Evolutionary conservation across 2,329 filamentous ascomycete species (phyloP), one percentile per base, ranked within the genome.

Genomic region (Graphiopsis chlorocephala): DNA sequence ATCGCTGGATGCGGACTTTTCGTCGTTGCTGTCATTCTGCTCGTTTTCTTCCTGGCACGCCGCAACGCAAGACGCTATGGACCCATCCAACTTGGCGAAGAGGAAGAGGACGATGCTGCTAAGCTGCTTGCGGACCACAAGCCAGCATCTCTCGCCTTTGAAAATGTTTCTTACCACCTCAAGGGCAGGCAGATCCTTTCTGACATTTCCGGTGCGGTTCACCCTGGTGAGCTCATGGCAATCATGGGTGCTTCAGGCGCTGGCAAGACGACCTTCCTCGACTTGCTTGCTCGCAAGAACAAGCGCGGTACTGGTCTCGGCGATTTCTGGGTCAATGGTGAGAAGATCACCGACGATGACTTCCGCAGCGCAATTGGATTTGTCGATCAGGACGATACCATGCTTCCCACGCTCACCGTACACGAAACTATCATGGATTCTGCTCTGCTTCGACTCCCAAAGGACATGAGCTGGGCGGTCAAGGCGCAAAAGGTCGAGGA

Each of bases 211-310:
- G 95, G 95, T 55, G 88, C 92, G 48, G 93, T 94, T n/a, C 90
- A 90, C 70, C 93, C 94, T 2, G 96, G 96, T n/a, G 93, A 99
- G 76, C 87, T 98, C 8, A 92, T 94, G 69, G 95, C 95, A 10
- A 96, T 99, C 72, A 99, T 99, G 94, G 95, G 95, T 64, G 94
- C 95, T 8, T 99, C 95, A 0, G 95, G 95, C 31, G 96, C 95
- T 48, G 95, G 95, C 65, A 99, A 99, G 80, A 99, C 95, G 0
- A 97, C 93, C 0, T 98, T 99, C 77, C 82, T 99, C 52, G 95
- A 99, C 74, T 97, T 99, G 65, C 82, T 99, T 55, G 95, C 95
- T 10, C 88, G 93, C 68, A 99, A 98, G 83, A 98, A 98, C 79
- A 99, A 99, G 80, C 88, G 93, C 35, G 96, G 95, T 45, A 78